Evolutionary conservation across 495 filamentous ascomycete species (phyloP).

Genomic region (Aspergillus ostianus): DNA sequence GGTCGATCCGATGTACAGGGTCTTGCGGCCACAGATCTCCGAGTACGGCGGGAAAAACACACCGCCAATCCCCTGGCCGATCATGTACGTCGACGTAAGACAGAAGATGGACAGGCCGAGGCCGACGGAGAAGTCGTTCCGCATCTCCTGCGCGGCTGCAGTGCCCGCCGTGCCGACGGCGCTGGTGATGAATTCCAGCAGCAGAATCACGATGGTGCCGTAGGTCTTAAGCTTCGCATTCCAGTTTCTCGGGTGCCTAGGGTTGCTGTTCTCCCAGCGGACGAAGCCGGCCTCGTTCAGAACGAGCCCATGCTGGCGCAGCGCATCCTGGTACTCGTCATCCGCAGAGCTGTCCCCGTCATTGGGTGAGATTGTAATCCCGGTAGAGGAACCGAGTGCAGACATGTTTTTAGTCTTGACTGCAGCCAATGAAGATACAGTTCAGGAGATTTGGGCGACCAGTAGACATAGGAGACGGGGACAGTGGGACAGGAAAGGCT

Average conservation of each 20-base stretch:
- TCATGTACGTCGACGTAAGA: slow-evolving; percentile 27
- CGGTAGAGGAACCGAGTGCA: background rate
- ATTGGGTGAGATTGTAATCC: background rate
- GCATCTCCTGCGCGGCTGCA: background rate
- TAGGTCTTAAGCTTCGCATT: background rate
- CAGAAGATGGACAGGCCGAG: background rate
- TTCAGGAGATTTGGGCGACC: background rate
- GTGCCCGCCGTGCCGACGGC: background rate
- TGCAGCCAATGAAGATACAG: background rate
- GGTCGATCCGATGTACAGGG: slow-evolving; percentile 40
- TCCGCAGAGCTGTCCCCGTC: background rate
- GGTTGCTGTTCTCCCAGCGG: background rate
- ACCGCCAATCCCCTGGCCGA: slow-evolving; percentile 46
- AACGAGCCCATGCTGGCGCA: background rate
- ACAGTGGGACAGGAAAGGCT: background rate
- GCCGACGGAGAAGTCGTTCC: background rate
- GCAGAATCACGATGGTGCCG: background rate
- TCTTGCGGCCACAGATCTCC: slow-evolving; percentile 46
- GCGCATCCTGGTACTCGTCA: background rate
- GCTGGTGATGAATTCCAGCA: background rate
- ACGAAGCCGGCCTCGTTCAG: background rate
- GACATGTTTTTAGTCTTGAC: background rate
- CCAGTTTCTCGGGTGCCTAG: background rate
- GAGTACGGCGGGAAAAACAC: slow-evolving; percentile 47
- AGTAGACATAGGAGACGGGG: background rate